Percentiles rank a stretch among this genome's conserved stretches.
These are phyloP conservation scores for Cymbidium sinense DNA, from an alignment of 106 monocot species.

Conservation along the genomic window DNA sequence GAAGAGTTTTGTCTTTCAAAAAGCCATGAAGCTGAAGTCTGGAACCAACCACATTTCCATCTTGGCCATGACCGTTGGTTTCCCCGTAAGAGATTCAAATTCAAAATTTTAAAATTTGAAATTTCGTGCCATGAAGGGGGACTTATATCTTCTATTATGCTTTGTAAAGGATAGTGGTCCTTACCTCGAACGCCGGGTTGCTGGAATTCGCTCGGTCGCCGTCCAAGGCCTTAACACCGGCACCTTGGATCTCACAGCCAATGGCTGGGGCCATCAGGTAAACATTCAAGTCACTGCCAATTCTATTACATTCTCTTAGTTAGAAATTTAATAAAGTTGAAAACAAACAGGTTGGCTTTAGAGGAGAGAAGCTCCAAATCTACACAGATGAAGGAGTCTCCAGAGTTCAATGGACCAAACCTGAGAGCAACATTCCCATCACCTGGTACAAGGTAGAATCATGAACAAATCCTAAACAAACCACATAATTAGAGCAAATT, in stretches of 20 bases:
- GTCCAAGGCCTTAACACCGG: constrained; percentile 90
- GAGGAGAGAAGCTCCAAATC: constrained; percentile 32
- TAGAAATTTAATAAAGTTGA: not conserved
- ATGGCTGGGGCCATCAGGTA: constrained; percentile 74
- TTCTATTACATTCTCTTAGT: not conserved
- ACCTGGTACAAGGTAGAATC: constrained; percentile 55
- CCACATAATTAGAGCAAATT: not conserved
- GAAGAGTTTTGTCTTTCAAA: constrained; percentile 50
- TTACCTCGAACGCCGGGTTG: constrained; percentile 48
- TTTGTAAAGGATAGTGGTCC: constrained; percentile 72
- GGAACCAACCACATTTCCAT: constrained; percentile 68
- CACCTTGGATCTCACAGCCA: constrained; percentile 62
- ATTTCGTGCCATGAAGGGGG: not conserved
- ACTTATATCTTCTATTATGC: not conserved
- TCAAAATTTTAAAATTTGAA: not conserved
- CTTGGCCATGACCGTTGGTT: constrained; percentile 42
- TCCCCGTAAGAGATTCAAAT: constrained; percentile 34
- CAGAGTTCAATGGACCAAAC: constrained; percentile 24
- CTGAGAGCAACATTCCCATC: constrained; percentile 11
- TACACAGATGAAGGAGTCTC: constrained; percentile 16
- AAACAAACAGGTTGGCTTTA: constrained; percentile 26
- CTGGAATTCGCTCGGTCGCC: constrained; percentile 42
- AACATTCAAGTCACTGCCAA: not conserved
- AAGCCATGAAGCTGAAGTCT: constrained; percentile 41
- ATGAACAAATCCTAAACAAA: not conserved